Base-by-base conservation (phyloP, 2,329 filamentous ascomycete species). In the Ophiostoma perfectum region DNA sequence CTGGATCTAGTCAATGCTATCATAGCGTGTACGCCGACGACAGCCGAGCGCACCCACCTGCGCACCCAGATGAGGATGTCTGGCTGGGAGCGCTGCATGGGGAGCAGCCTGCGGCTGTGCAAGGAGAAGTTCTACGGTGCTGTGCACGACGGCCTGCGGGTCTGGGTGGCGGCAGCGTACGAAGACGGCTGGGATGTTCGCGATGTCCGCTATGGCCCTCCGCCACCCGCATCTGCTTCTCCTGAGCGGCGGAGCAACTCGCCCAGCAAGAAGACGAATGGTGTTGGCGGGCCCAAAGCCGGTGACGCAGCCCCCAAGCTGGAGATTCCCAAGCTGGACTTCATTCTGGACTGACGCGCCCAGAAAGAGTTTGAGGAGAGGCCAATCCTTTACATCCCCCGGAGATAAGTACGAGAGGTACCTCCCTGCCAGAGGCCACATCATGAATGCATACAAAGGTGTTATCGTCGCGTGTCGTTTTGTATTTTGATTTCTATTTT, bases 71-170 rank as follows among this genome's bases (percentile, higher is more conserved):
- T 98, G 66, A 86, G 87, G 67, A 87, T 93, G 70, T 96, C 91
- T 0, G 94, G 95, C 7, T 96, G 93, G 82, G 95, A 99, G 78
- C 93, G 93, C 73, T 88, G 90, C 73, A 91, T 98, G 84, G 93
- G 93, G 16, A 86, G 86, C 36, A 94, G 88, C 69, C 81, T 98
- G 71, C 88, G 95, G 5, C 89, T 94, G 16, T 98, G 94, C 82
- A 99, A 98, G 77, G 93, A 97, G 78, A 98, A 98, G 77, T 97
- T 98, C 77, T 98, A 99, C 76, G 90, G 91, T 2, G 88, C 90
- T 65, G 91, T 99, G 4, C 95, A 99, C 76, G 92, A 94, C 73
- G 92, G 89, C 1, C 82, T 98, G 71, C 88, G 90, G 67, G 93
- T 91, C 6, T 99, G 94, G 93, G 90, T 97, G 18, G 89, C 89